Conservation (phyloP, 371 early-diverging fungal genomes). For the Dipsacomyces acuminosporus region DNA sequence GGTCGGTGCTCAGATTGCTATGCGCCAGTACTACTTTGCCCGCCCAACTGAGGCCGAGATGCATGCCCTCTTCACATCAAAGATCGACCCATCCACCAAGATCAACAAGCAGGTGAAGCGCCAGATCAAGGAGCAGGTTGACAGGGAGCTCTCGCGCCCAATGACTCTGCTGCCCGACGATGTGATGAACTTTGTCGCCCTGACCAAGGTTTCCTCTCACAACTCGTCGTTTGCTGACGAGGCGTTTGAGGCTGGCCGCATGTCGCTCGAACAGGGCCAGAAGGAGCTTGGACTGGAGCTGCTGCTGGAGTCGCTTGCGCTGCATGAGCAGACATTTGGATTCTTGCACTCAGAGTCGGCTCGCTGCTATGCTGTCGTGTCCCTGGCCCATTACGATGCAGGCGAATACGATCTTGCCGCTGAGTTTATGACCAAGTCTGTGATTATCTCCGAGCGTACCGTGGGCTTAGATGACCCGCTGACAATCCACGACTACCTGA, state of each 20-base stretch:
- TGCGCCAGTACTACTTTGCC: slow-evolving; percentile 65
- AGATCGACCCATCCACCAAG: slow-evolving; percentile 9
- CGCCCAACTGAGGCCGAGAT: slow-evolving; percentile 50
- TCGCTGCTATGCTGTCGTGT: slow-evolving; percentile 77
- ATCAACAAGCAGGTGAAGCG: slow-evolving; percentile 31
- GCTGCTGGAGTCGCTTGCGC: slow-evolving; percentile 71
- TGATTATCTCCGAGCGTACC: slow-evolving; percentile 79
- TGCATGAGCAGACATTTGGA: slow-evolving; percentile 90
- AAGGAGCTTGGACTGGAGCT: slow-evolving; percentile 75
- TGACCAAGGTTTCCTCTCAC: slow-evolving; percentile 69
- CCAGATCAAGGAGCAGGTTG: slow-evolving; percentile 20
- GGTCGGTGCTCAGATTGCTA: slow-evolving; percentile 76
- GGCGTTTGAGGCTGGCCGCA: slow-evolving; percentile 78
- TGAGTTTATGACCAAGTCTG: slow-evolving; percentile 80
- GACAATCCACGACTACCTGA: slow-evolving; percentile 84
- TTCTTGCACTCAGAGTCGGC: slow-evolving; percentile 85
- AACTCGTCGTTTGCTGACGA: slow-evolving; percentile 79
- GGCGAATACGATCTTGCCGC: slow-evolving; percentile 72
- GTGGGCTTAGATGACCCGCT: slow-evolving; percentile 83
- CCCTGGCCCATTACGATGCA: slow-evolving; percentile 77
- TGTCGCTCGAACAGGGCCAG: slow-evolving; percentile 75
- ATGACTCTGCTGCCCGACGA: slow-evolving; percentile 68
- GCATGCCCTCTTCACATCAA: slow-evolving; percentile 24
- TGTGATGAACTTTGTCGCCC: slow-evolving; percentile 74
- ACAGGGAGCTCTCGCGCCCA: slow-evolving; percentile 27